Evolutionary conservation across 768 basidiomycete species (phyloP).

Genomic region (Sporobolomyces pararoseus): DNA sequence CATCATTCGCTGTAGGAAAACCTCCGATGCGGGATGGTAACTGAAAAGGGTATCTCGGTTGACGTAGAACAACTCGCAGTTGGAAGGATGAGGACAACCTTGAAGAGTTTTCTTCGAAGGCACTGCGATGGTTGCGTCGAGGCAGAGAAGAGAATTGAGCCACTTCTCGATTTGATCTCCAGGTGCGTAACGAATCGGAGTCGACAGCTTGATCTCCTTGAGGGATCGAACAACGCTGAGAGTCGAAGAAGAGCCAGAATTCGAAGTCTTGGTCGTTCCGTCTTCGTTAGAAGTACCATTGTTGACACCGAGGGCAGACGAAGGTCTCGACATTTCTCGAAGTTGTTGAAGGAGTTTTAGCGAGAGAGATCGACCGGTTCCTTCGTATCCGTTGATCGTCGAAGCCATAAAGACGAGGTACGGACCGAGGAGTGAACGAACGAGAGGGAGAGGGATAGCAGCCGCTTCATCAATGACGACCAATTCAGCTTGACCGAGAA

Average conservation of each 20-base stretch:
- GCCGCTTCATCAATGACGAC: slow-evolving; percentile 98
- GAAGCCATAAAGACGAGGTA: slow-evolving; percentile 98
- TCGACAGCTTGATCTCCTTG: slow-evolving; percentile 89
- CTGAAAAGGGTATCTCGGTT: slow-evolving; percentile 94
- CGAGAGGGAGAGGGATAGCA: slow-evolving; percentile 92
- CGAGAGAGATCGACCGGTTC: slow-evolving; percentile 95
- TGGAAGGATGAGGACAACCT: slow-evolving; percentile 89
- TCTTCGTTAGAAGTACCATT: neutral
- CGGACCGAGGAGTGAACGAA: slow-evolving; percentile 83
- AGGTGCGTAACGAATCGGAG: slow-evolving; percentile 83
- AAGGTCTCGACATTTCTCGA: slow-evolving; percentile 78
- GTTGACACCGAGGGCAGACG: slow-evolving; percentile 53
- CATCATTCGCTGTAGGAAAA: slow-evolving; percentile 98
- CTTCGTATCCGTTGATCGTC: slow-evolving; percentile 99
- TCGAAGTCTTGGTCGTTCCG: slow-evolving; percentile 35
- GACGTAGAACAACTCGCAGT: slow-evolving; percentile 93
- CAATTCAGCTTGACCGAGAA: slow-evolving; percentile 93
- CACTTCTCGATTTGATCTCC: slow-evolving; percentile 90
- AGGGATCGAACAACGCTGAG: slow-evolving; percentile 69
- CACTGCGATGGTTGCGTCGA: slow-evolving; percentile 71
- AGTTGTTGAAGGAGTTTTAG: slow-evolving; percentile 96
- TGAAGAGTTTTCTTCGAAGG: slow-evolving; percentile 53
- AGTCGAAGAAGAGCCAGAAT: slow-evolving; percentile 44
- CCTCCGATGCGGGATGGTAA: slow-evolving; percentile 93
- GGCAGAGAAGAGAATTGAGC: slow-evolving; percentile 83